Evolutionary conservation across 1,284 basidiomycete genomes (phyloP).

Genomic region (Phellinidium pouzarii): DNA sequence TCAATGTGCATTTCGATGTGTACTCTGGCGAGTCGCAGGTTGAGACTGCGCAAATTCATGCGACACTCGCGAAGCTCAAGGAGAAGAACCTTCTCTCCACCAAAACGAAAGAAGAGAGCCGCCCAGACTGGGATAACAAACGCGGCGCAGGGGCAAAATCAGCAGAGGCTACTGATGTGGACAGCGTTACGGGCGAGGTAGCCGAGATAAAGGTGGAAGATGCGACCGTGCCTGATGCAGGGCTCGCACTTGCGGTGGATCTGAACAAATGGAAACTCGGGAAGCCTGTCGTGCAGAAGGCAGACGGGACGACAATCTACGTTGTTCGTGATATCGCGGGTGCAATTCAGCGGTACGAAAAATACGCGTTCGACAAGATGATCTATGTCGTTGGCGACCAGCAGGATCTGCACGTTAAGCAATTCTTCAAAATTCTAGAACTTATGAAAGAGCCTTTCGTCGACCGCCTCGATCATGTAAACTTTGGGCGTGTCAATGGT

Average conservation of each 20-base stretch:
- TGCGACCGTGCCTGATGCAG: no score
- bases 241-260: slow-evolving; percentile 41
- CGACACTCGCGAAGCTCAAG: slow-evolving; percentile 57
- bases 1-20: slow-evolving; percentile 92
- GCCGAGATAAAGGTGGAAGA: slow-evolving; percentile 4
- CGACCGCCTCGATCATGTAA: slow-evolving; percentile 77
- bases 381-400: slow-evolving; percentile 94
- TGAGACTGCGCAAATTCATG: slow-evolving; percentile 70
- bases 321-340: slow-evolving; percentile 97
- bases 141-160: slow-evolving; percentile 35
- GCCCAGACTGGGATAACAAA: slow-evolving; percentile 24
- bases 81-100: slow-evolving; percentile 28
- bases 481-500: slow-evolving; percentile 88
- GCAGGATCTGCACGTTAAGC: slow-evolving; percentile 89
- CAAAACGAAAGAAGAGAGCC: slow-evolving; percentile 19
- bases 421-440: slow-evolving; percentile 93
- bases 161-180: slow-evolving; percentile 39
- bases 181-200: slow-evolving; percentile 64
- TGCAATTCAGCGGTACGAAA: slow-evolving; percentile 87
- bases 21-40: slow-evolving; percentile 95
- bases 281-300: slow-evolving; percentile 87
- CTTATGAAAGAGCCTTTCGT: slow-evolving; percentile 91
- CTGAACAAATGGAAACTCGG: slow-evolving; percentile 86
- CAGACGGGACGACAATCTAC: slow-evolving; percentile 96
- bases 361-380: slow-evolving; percentile 97